Base-by-base conservation (phyloP, 495 filamentous ascomycete genomes). In the Neurospora discreta region DNA sequence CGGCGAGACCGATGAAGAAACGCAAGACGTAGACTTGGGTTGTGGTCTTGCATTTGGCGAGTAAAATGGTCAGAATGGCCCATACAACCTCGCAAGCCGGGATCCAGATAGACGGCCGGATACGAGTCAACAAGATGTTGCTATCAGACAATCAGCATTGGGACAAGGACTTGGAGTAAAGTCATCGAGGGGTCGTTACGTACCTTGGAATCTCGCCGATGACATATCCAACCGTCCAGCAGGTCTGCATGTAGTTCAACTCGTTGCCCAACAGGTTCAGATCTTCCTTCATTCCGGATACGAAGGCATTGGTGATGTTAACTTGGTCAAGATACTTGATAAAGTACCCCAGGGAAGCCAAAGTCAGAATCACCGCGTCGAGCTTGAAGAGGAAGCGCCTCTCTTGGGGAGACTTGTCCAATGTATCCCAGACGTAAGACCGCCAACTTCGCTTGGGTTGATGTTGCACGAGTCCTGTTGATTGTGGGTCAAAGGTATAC, bases 201-300 rank as follows among this genome's bases (percentile, higher is more conserved):
- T 85, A 87, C 75, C 84, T 86, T 0, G 89, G 89, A 42, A 91
- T 85, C 73, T 90, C 82, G 15, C 88, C 89, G 58, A 90, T 81
- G 3, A 90, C 85, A 73, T 90, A 89, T 16, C 89, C 89, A 18
- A 89, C 84, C 0, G 88, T 90, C 85, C 87, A 91, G 69, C 80
- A 84, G 3, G 86, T 84, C 60, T 82, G 82, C 81, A 87, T 78
- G 70, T 82, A 82, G 68, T 83, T 84, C 58, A 85, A 73, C 74
- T 90, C 78, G 68, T 86, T 87, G 3, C 87, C 87, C 42, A 85
- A 82, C n/a, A 90, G 80, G 16, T 78, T 74, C 18, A 90, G 81
- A 69, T 89, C 87, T 72, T 90, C 88, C 70, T 90, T 88, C 78
- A 89, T 86, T 1, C 87, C 87, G 33, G 84, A 87, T 1, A 88